Conservation (phyloP, 352 stramenopile genomes). For the Discostella stelligera region DNA sequence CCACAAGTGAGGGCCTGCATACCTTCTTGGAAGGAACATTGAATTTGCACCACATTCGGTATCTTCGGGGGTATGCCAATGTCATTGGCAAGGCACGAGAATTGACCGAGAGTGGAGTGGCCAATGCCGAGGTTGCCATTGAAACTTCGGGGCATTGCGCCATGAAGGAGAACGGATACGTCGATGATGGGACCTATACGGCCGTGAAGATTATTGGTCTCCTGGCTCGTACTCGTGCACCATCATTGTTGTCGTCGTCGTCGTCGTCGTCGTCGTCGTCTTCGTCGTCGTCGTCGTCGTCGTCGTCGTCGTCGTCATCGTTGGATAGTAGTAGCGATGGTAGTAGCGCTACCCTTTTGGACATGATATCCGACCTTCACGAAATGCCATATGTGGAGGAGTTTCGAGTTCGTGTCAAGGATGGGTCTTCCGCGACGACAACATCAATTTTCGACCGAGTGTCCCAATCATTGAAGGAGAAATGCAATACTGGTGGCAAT, state of each 20-base stretch:
- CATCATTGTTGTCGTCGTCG: too few species aligned
- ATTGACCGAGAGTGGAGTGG: constrained; percentile 54
- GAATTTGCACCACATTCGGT: constrained; percentile 65
- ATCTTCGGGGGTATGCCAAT: constrained; percentile 79
- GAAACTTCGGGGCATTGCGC: constrained; percentile 80
- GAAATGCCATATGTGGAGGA: constrained; percentile 58
- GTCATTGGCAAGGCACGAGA: constrained; percentile 78
- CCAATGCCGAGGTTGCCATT: constrained; percentile 74
- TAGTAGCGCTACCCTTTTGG: constrained; percentile 22
- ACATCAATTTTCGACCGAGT: constrained; percentile 49
- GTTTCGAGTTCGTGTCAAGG: constrained; percentile 51
- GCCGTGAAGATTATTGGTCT: constrained; percentile 75
- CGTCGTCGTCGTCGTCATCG: background rate
- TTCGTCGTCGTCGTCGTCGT: too few species aligned
- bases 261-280: too few species aligned
- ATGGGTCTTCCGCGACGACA: constrained; percentile 63
- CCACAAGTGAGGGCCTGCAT: constrained; percentile 69
- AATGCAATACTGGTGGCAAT: constrained; percentile 16
- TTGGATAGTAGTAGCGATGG: constrained; percentile 2
- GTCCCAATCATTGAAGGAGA: constrained; percentile 39
- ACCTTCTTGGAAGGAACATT: constrained; percentile 62
- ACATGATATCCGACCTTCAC: constrained; percentile 61
- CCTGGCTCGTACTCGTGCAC: constrained; percentile 39
- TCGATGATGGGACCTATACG: constrained; percentile 82
- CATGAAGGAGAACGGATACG: constrained; percentile 75